phyloP scores from a whole-genome alignment of 2,329 filamentous ascomycete genomes.

The Hypoxylon sp. region DNA sequence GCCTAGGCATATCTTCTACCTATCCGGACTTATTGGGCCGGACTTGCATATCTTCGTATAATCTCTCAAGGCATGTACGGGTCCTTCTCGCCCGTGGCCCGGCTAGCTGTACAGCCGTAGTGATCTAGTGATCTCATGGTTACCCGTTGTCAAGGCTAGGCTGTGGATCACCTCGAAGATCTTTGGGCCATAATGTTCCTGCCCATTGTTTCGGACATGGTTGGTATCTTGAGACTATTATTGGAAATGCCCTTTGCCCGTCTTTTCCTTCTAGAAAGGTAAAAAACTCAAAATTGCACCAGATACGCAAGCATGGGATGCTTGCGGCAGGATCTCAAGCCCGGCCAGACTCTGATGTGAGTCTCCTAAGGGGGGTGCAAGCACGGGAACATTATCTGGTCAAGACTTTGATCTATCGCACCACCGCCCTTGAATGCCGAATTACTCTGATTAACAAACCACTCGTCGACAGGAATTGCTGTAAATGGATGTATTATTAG shows the following conservation, averaged over 20 bases:
- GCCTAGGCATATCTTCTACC: constrained; percentile 2
- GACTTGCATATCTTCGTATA: constrained; percentile 21
- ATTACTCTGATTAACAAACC: constrained; percentile 9
- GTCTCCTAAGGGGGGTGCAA: constrained; percentile 10
- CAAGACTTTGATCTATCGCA: constrained; percentile 24
- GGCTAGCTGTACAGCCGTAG: neutral
- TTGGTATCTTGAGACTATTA: constrained; percentile 15
- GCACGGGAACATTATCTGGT: constrained; percentile 25
- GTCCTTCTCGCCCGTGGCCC: constrained; percentile 19
- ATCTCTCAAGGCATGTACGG: constrained; percentile 22
- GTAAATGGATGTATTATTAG: constrained; percentile 27
- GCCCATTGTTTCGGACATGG: constrained; percentile 28
- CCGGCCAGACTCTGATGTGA: constrained; percentile 39
- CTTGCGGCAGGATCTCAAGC: constrained; percentile 23
- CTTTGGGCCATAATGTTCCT: neutral
- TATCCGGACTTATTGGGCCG: constrained; percentile 29
- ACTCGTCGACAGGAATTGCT: constrained; percentile 30
- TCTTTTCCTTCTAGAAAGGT: constrained; percentile 27
- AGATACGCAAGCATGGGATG: constrained; percentile 25
- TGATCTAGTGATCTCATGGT: constrained; percentile 10
- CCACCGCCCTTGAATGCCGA: constrained; percentile 29
- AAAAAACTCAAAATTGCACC: constrained; percentile 29
- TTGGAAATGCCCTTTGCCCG: constrained; percentile 15
- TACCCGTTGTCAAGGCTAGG: constrained; percentile 6
- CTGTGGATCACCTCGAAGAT: constrained; percentile 6